Conservation (phyloP, 2,329 filamentous ascomycete species). For the Fusarium pseudoanthophilum region DNA sequence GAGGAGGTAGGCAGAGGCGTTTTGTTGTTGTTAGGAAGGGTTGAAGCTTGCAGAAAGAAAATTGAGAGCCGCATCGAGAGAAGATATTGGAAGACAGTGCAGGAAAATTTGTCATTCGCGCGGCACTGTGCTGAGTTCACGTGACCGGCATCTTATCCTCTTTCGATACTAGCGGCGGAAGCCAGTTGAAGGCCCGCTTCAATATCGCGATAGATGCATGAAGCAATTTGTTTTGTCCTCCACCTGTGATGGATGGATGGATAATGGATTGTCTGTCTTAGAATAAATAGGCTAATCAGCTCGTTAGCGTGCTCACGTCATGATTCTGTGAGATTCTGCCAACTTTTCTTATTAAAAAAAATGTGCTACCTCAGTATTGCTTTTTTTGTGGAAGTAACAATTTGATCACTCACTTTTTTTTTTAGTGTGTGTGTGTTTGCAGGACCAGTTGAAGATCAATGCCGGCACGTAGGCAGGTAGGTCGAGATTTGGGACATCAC, state of each 20-base stretch:
- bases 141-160: conserved; percentile 34
- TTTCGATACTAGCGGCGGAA: conserved; percentile 36
- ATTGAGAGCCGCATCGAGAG: conserved; percentile 35
- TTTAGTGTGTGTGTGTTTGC: not conserved
- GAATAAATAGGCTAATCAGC: conserved; percentile 15
- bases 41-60: conserved; percentile 27
- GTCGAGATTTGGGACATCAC: conserved; percentile 21
- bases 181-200: conserved; percentile 12
- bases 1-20: conserved; percentile 3
- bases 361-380: not conserved
- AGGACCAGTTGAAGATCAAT: not conserved
- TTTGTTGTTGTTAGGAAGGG: conserved; percentile 28
- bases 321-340: not conserved
- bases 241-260: not conserved
- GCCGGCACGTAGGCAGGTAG: conserved; percentile 6
- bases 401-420: not conserved
- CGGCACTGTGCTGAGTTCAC: conserved; percentile 43
- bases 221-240: conserved; percentile 28
- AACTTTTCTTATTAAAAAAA: not conserved
- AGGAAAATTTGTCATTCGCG: conserved; percentile 41
- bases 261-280: conserved; percentile 9
- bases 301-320: conserved; percentile 16
- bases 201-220: conserved; percentile 45
- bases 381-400: not conserved
- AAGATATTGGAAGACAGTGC: conserved; percentile 51